Conservation (phyloP, 2,329 filamentous ascomycete species). For the Paramyrothecium sp. region DNA sequence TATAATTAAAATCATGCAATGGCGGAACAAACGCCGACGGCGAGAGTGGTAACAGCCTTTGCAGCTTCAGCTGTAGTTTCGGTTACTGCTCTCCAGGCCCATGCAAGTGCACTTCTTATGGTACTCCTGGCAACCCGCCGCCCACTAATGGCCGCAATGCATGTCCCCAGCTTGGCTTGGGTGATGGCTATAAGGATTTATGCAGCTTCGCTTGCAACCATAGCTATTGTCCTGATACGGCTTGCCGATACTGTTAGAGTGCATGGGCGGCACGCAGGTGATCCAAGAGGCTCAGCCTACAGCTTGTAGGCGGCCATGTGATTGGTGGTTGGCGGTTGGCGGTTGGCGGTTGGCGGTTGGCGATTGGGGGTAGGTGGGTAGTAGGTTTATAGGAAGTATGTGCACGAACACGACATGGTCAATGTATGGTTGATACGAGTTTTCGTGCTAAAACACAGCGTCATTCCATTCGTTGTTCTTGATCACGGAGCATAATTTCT, state of each 20-base stretch:
- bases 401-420: too few species aligned
- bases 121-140: conserved; percentile 21
- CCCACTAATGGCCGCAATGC: conserved; percentile 24
- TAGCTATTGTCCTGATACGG: conserved; percentile 40
- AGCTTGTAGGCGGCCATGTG: background rate
- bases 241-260: conserved; percentile 13
- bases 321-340: background rate
- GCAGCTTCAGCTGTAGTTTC: conserved; percentile 26
- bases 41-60: conserved; percentile 31
- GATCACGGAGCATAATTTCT: too few species aligned
- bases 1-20: conserved; percentile 14
- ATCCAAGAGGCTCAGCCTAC: background rate
- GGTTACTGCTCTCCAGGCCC: conserved; percentile 31
- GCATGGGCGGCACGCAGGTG: background rate
- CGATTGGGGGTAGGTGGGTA: background rate
- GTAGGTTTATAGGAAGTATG: background rate
- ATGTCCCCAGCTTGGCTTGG: conserved; percentile 28
- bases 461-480: too few species aligned
- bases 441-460: too few species aligned
- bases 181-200: conserved; percentile 39
- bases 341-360: too few species aligned
- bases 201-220: conserved; percentile 45
- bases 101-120: conserved; percentile 31
- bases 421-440: too few species aligned
- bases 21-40: conserved; percentile 26